Percentiles rank a stretch among this genome's conserved stretches.
Conservation (phyloP, 1,139 yeast genomes). For the Debaryomycetaceae sp. region DNA sequence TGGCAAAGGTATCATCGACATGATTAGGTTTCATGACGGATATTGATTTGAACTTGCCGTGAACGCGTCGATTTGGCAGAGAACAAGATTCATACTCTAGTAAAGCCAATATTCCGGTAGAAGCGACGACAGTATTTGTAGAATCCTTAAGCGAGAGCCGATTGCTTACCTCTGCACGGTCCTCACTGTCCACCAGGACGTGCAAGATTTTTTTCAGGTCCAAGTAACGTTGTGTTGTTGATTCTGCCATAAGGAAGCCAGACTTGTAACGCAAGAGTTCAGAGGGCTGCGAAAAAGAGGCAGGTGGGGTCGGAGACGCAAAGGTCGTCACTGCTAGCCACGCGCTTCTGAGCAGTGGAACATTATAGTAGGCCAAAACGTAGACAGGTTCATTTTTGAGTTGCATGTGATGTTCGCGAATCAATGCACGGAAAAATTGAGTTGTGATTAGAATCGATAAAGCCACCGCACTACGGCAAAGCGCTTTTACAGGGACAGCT, state of each 20-base stretch:
- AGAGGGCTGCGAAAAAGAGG: background rate
- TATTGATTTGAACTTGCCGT: conserved; percentile 1
- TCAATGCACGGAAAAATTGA: no score
- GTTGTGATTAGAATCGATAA: no score
- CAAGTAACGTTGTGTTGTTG: background rate
- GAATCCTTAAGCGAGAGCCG: background rate
- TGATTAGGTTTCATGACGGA: background rate
- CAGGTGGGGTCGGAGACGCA: background rate
- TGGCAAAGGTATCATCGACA: background rate
- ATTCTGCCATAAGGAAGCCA: background rate
- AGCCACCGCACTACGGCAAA: no score
- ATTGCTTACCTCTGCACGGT: background rate
- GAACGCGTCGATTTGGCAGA: background rate
- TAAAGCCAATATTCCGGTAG: conserved; percentile 7
- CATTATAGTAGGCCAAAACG: background rate
- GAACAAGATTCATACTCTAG: conserved; percentile 3
- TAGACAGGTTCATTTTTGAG: no score
- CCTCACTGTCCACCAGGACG: background rate
- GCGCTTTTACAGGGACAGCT: no score
- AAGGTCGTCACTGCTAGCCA: background rate
- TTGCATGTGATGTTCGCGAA: no score
- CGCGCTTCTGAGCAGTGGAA: background rate
- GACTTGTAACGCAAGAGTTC: background rate
- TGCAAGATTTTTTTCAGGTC: background rate
- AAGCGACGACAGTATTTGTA: conserved; percentile 4